These are phyloP conservation scores for Ustilago loliicola DNA, from an alignment of 1,284 basidiomycete genomes.

Conservation along the genomic window DNA sequence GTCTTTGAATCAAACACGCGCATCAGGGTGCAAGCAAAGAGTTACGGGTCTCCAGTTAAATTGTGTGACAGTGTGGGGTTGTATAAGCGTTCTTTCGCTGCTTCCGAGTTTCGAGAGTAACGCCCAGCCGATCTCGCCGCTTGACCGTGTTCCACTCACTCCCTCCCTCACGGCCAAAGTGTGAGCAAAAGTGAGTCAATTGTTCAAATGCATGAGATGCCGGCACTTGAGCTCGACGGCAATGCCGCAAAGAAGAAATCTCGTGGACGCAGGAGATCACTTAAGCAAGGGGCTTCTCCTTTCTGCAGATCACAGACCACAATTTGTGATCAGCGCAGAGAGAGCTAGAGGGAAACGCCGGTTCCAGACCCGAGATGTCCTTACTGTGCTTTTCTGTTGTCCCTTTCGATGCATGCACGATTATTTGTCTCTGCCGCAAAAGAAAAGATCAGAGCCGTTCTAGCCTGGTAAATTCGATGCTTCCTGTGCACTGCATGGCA, in stretches of 20 bases:
- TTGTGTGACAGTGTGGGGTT: neutral
- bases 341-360: neutral
- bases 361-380: neutral
- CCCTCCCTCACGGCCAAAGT: too few relatives aligned
- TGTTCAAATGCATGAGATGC: too few relatives aligned
- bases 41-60: neutral
- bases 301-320: neutral
- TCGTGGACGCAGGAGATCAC: neutral
- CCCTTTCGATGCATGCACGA: too few relatives aligned
- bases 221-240: neutral
- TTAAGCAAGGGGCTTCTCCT: neutral
- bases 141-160: conserved; percentile 4
- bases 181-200: too few relatives aligned
- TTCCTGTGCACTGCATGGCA: too few relatives aligned
- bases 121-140: neutral
- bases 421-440: too few relatives aligned
- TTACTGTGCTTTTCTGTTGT: too few relatives aligned
- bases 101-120: neutral
- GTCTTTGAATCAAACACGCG: neutral
- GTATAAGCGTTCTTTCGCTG: neutral
- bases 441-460: too few relatives aligned
- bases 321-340: neutral
- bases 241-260: neutral
- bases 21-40: neutral
- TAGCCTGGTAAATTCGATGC: too few relatives aligned